Percentiles rank a stretch among this genome's conserved stretches.
phyloP scores from a whole-genome alignment of 352 stramenopile genomes.

The Phytophthora brassicae region DNA sequence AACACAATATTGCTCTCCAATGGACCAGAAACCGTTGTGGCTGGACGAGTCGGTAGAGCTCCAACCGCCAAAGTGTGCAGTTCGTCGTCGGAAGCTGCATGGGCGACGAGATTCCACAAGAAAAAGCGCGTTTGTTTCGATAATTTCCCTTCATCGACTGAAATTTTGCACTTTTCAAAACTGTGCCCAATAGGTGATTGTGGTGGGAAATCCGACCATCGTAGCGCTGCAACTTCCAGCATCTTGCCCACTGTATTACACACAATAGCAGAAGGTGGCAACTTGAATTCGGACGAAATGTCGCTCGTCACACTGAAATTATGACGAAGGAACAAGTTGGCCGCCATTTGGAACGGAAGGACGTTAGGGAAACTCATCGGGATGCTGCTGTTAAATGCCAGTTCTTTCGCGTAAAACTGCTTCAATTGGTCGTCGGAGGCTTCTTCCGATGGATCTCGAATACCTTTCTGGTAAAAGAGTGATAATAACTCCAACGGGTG shows the following conservation, averaged over 20 bases:
- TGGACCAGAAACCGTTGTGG: conserved; percentile 40
- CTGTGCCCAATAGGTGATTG: conserved; percentile 35
- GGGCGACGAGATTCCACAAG: conserved; percentile 36
- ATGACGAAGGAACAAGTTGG: conserved; percentile 52
- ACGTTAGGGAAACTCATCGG: conserved; percentile 45
- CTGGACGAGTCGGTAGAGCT: conserved; percentile 44
- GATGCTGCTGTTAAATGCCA: conserved; percentile 28
- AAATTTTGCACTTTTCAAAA: conserved; percentile 33
- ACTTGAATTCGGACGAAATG: background rate
- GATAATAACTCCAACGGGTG: conserved; percentile 37
- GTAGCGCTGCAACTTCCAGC: conserved; percentile 36
- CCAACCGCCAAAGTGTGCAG: conserved; percentile 45
- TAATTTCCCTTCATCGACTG: conserved; percentile 23
- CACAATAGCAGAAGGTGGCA: conserved; percentile 14
- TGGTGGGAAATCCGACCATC: conserved; percentile 48
- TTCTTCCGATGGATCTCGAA: conserved; percentile 16
- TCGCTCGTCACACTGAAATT: background rate
- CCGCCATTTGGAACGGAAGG: conserved; percentile 56
- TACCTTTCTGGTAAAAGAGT: conserved; percentile 43
- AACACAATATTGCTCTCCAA: conserved; percentile 73
- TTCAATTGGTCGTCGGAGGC: conserved; percentile 34
- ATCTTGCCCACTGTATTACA: conserved; percentile 55
- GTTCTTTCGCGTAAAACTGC: conserved; percentile 43
- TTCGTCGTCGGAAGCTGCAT: conserved; percentile 35
- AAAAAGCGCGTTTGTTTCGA: conserved; percentile 35